Percentiles rank a stretch among this genome's conserved stretches.
phyloP scores from a whole-genome alignment of 2,329 filamentous ascomycete species.

The Neofusicoccum sp. region DNA sequence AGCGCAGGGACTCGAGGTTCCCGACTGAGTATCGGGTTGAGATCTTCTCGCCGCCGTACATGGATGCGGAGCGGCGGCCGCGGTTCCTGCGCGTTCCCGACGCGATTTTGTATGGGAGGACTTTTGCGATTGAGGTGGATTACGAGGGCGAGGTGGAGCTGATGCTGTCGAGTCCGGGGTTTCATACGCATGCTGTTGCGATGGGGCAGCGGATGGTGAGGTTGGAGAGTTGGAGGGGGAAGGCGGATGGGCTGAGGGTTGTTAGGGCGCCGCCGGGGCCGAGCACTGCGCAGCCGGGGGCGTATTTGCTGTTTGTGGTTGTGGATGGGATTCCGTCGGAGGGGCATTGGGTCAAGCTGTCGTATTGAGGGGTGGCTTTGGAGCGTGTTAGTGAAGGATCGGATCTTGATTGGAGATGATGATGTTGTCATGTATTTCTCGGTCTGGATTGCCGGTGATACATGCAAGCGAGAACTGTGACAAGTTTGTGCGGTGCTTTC shows the following conservation, averaged over 20 bases:
- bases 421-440: too few relatives aligned
- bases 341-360: constrained; percentile 42
- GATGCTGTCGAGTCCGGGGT: constrained; percentile 51
- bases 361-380: not conserved
- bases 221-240: constrained; percentile 34
- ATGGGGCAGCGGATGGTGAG: constrained; percentile 55
- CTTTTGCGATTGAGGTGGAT: constrained; percentile 43
- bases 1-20: constrained; percentile 27
- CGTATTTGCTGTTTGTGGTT: constrained; percentile 55
- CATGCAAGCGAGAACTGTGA: too few relatives aligned
- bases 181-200: constrained; percentile 54
- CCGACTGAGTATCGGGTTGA: constrained; percentile 57
- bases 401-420: too few relatives aligned
- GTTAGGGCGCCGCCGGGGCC: constrained; percentile 45
- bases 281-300: constrained; percentile 53
- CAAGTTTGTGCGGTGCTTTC: too few relatives aligned
- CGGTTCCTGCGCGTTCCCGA: constrained; percentile 40
- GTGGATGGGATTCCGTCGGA: constrained; percentile 47
- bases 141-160: constrained; percentile 42
- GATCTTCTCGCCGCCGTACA: constrained; percentile 54
- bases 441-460: too few relatives aligned
- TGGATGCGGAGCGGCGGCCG: constrained; percentile 47
- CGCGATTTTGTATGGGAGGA: constrained; percentile 37
- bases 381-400: too few relatives aligned
- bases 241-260: not conserved